phyloP scores from a whole-genome alignment of 2,329 filamentous ascomycete species.

The Claviceps capensis region DNA sequence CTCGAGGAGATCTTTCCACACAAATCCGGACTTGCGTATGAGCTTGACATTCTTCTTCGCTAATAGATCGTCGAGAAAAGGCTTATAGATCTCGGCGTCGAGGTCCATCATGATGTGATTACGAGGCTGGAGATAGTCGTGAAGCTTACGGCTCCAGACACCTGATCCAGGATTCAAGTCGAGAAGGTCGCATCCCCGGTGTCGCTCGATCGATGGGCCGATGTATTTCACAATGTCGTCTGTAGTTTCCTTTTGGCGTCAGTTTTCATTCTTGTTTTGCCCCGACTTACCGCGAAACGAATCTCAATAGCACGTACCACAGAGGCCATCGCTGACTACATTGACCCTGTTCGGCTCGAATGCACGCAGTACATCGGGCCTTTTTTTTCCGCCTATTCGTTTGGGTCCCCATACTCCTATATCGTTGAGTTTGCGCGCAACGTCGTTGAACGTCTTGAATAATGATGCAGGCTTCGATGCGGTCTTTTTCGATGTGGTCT shows the following conservation, averaged over 20 bases:
- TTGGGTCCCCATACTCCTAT: slow-evolving; percentile 14
- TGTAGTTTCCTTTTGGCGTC: slow-evolving; percentile 13
- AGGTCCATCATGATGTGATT: slow-evolving; percentile 76
- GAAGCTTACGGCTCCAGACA: slow-evolving; percentile 64
- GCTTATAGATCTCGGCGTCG: slow-evolving; percentile 40
- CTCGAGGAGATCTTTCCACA: slow-evolving; percentile 44
- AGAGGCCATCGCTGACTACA: slow-evolving; percentile 36
- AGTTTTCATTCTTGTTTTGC: not conserved
- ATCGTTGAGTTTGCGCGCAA: slow-evolving; percentile 14
- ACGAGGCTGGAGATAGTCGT: slow-evolving; percentile 62
- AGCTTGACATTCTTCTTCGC: slow-evolving; percentile 34
- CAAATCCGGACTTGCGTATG: slow-evolving; percentile 41
- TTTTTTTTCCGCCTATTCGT: slow-evolving; percentile 6
- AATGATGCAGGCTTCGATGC: not conserved
- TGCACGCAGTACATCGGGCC: not conserved
- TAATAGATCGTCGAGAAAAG: slow-evolving; percentile 47
- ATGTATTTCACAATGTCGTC: slow-evolving; percentile 60
- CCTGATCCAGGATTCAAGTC: slow-evolving; percentile 75
- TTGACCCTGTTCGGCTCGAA: slow-evolving; percentile 33
- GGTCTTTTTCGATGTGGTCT: no score
- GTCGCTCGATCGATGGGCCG: slow-evolving; percentile 51
- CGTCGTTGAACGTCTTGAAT: slow-evolving; percentile 4
- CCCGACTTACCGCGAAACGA: not conserved
- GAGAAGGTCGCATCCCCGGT: slow-evolving; percentile 70
- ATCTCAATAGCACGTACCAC: slow-evolving; percentile 24